Base-by-base conservation (phyloP, 2,329 filamentous ascomycete genomes). In the Diaporthe citriasiana region DNA sequence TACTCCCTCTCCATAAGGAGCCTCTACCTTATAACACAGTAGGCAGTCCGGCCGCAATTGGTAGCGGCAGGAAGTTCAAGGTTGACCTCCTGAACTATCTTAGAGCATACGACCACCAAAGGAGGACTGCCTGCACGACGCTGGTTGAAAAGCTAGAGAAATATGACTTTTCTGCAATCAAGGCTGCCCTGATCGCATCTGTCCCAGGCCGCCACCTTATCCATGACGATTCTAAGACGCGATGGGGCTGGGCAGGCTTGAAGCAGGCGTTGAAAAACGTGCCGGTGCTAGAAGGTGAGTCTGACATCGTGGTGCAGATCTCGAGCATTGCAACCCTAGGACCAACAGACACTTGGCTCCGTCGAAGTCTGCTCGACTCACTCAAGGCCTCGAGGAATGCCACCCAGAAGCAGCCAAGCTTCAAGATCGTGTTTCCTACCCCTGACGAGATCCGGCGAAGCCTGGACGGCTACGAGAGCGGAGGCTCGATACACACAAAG, bases 261-360 rank as follows among this genome's bases (percentile, higher is more conserved):
- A 88, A 87, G 76, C 87, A 90, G 60, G 86, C 89, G 1, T 84
- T 97, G 12, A 82, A 83, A 22, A 82, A 81, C 2, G 84, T 95
- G 4, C 87, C 90, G 1, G 82, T 87, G 3, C 78, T 83, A 25
- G 73, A 79, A 42, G 82, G 82, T 10, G 73, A 81, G 35, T 79
- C 87, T 0, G 86, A 89, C 35, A 83, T 94, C 38, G 88, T 91
- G 1, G 82, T 88, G 5, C 91, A 97, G 82, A 85, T 96, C 53
- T 97, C 95, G 0, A 97, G 94, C 0, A 93, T 97, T 63, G 95
- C 95, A 2, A 95, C 94, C 0, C 85, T 97, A 0, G 94, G 93
- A 0, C 85, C 87, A 35, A 92, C 87, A 12, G 89, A 94, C 69
- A 89, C 87, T 70, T 97, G 95, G 95, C 84, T 97, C 0, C 88